Percentiles rank a stretch among this genome's conserved stretches.
Evolutionary conservation across 129 eudicot species (phyloP).

Genomic region (Ambrosia artemisiifolia): DNA sequence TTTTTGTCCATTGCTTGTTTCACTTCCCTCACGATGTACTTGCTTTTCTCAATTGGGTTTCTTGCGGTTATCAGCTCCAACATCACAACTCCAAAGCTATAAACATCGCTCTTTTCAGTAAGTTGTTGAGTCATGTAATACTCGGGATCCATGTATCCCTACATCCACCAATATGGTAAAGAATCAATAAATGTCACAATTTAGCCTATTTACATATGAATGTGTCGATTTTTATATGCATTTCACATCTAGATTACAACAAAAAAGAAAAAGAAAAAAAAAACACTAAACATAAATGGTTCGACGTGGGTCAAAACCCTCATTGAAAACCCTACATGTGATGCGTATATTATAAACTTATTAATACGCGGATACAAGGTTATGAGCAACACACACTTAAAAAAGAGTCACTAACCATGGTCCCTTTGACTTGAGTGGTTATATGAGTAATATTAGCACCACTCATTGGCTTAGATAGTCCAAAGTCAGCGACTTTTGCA

Average conservation of each 20-base stretch:
- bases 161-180: background rate
- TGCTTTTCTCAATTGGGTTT: background rate
- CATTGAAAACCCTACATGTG: too few relatives aligned
- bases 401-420: background rate
- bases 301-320: too few relatives aligned
- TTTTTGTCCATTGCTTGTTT: background rate
- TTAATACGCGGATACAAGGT: background rate
- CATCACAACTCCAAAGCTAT: background rate
- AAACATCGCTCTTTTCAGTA: background rate
- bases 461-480: conserved; percentile 40
- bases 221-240: background rate
- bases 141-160: background rate
- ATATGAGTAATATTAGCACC: conserved; percentile 10
- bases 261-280: too few relatives aligned
- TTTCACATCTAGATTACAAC: background rate
- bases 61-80: background rate
- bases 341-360: too few relatives aligned
- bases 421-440: background rate
- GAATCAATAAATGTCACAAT: too few relatives aligned
- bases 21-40: background rate
- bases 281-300: too few relatives aligned
- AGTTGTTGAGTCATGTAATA: background rate
- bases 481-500: conserved; percentile 62
- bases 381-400: background rate
- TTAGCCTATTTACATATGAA: background rate